These are phyloP conservation scores for Aegle marmelos DNA, from an alignment of 345 rosid species.

Conservation along the genomic window DNA sequence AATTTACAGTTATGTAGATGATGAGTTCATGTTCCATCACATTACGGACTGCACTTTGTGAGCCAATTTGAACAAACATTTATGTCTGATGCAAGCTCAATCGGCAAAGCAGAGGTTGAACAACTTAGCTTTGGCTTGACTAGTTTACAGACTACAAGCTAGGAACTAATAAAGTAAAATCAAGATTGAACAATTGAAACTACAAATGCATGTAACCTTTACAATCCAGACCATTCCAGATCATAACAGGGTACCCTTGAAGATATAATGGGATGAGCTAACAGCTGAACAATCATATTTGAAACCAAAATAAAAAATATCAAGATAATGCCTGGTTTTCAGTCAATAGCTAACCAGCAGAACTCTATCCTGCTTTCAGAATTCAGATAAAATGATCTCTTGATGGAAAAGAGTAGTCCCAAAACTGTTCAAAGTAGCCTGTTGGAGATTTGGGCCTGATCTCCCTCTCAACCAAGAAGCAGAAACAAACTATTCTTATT, in stretches of 20 bases:
- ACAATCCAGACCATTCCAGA: background rate
- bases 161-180: background rate
- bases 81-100: background rate
- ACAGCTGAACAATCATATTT: background rate
- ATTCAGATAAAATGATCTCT: background rate
- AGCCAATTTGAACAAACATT: background rate
- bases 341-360: background rate
- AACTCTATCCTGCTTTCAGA: background rate
- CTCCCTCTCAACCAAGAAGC: background rate
- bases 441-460: background rate
- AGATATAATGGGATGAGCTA: background rate
- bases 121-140: background rate
- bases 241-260: background rate
- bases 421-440: background rate
- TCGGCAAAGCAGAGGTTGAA: background rate
- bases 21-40: background rate
- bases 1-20: background rate
- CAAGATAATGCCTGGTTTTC: too few relatives aligned
- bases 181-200: background rate
- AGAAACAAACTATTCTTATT: background rate
- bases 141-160: too few relatives aligned
- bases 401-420: background rate
- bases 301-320: background rate
- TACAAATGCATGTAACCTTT: background rate
- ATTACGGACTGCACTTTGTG: background rate